Percentiles rank a stretch among this genome's conserved stretches.
Evolutionary conservation across 2,329 filamentous ascomycete genomes (phyloP).

Genomic region (Emergomyces orientalis): DNA sequence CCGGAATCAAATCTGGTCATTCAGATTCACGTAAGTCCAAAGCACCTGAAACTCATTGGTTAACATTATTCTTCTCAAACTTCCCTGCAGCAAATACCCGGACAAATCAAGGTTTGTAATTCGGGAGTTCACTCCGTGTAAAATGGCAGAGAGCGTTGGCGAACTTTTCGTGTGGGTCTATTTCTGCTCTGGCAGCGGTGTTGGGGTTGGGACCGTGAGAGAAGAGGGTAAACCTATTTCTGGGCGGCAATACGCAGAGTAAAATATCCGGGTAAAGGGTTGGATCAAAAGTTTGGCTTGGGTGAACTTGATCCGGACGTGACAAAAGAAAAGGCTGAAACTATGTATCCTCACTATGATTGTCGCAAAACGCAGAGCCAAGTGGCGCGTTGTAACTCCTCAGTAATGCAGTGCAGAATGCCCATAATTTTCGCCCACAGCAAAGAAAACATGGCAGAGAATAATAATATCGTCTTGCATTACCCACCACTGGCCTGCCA

Average conservation of each 20-base stretch:
- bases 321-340: neutral
- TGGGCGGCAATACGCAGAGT: neutral
- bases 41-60: conserved; percentile 2
- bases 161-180: neutral
- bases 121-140: neutral
- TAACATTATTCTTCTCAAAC: neutral
- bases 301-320: neutral
- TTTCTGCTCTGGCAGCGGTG: no score
- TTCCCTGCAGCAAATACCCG: neutral
- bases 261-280: neutral
- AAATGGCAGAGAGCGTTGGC: neutral
- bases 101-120: neutral
- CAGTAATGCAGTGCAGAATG: neutral
- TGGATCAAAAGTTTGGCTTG: neutral
- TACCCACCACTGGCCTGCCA: neutral
- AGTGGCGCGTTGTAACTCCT: neutral
- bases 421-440: neutral
- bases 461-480: neutral
- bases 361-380: neutral
- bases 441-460: neutral
- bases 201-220: no score
- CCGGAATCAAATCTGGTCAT: neutral
- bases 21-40: neutral
- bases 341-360: neutral
- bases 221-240: no score